Percentiles rank a stretch among this genome's conserved stretches.
phyloP scores from a whole-genome alignment of 768 basidiomycete genomes.

The Amanita inopinata region DNA sequence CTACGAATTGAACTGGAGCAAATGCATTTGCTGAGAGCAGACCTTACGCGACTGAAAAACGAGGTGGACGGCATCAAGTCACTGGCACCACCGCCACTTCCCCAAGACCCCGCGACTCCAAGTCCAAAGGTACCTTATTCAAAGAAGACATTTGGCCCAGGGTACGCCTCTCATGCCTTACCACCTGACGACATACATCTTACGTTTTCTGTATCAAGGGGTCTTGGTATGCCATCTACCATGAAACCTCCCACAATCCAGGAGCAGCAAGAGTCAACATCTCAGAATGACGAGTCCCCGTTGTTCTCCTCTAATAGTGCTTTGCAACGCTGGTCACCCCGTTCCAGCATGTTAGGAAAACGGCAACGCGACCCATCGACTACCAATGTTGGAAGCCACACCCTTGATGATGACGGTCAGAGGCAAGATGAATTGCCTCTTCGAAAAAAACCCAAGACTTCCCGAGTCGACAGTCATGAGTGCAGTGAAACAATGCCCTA shows the following conservation, averaged over 20 bases:
- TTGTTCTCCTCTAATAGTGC: not conserved
- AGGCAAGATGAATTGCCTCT: not conserved
- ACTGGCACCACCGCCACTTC: not conserved
- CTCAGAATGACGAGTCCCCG: not conserved
- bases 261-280: conserved; percentile 3
- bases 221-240: conserved; percentile 16
- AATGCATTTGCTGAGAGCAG: conserved; percentile 23
- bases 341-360: conserved; percentile 1
- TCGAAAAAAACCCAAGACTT: conserved; percentile 10
- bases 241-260: not conserved
- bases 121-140: conserved; percentile 13
- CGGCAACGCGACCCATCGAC: conserved; percentile 1
- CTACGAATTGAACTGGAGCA: conserved; percentile 36
- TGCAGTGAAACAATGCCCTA: too few relatives aligned
- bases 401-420: not conserved
- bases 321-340: not conserved
- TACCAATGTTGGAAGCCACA: not conserved
- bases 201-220: conserved; percentile 11
- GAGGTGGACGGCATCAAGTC: conserved; percentile 17
- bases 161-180: conserved; percentile 12
- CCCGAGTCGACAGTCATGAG: conserved; percentile 8
- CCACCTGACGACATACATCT: not conserved
- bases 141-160: conserved; percentile 10
- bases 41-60: conserved; percentile 23
- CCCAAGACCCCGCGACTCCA: conserved; percentile 15